Percentiles rank a stretch among this genome's conserved stretches.
Evolutionary conservation across 83 land plant species (phyloP).

Genomic region (Isoetes engelmannii): DNA sequence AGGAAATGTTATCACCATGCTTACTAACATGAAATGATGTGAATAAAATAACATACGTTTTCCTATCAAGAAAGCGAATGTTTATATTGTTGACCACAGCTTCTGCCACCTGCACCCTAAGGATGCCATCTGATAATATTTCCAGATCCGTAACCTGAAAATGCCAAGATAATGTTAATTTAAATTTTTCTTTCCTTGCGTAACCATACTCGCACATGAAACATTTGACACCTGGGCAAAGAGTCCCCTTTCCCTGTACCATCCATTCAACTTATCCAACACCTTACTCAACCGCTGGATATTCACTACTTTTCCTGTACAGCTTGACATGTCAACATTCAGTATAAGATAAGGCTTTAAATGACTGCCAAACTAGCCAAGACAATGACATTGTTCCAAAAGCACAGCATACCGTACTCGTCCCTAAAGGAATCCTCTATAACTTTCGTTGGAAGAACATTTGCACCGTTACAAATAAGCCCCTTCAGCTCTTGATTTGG

Average conservation of each 20-base stretch:
- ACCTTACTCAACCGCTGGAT: conserved; percentile 71
- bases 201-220: neutral
- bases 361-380: neutral
- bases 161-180: conserved; percentile 3
- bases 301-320: conserved; percentile 93
- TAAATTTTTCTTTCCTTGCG: neutral
- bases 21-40: neutral
- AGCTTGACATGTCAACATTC: conserved; percentile 37
- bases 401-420: conserved; percentile 62
- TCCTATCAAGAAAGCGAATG: conserved; percentile 92
- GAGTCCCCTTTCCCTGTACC: conserved; percentile 88
- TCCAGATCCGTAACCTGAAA: conserved; percentile 83
- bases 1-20: neutral
- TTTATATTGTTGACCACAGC: conserved; percentile 92
- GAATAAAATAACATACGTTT: conserved; percentile 49
- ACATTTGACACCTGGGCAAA: conserved; percentile 59
- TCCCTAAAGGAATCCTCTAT: conserved; percentile 77
- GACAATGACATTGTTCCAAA: conserved; percentile 6
- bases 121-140: conserved; percentile 89
- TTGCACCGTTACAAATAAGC: conserved; percentile 91
- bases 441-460: conserved; percentile 89
- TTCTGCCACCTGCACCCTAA: conserved; percentile 80
- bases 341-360: conserved; percentile 9
- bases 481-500: conserved; percentile 96
- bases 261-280: conserved; percentile 76